Conservation (phyloP, 129 eudicot genomes). For the Ambrosia trifida region DNA sequence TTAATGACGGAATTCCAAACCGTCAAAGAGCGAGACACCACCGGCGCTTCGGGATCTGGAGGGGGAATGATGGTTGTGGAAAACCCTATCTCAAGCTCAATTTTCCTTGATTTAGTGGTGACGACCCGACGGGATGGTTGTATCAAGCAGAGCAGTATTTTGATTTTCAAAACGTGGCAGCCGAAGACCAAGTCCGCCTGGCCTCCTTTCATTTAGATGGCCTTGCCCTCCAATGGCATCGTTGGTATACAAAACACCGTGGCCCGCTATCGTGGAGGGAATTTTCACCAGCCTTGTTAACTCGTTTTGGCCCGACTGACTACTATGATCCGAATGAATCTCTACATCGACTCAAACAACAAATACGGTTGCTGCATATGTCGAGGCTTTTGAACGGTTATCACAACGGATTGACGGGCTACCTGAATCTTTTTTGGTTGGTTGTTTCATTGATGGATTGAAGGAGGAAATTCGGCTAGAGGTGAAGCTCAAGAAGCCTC, state of each 20-base stretch:
- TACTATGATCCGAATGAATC: not conserved
- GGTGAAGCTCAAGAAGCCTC: not conserved
- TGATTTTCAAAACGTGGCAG: not conserved
- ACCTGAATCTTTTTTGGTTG: not conserved
- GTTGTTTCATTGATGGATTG: not conserved
- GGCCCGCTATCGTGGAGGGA: not conserved
- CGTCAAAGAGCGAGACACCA: too few relatives aligned
- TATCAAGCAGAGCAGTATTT: not conserved
- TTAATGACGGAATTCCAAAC: too few relatives aligned
- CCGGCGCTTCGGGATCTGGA: too few relatives aligned
- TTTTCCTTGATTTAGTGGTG: not conserved
- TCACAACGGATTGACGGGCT: not conserved
- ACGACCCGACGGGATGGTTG: not conserved
- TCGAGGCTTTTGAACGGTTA: not conserved
- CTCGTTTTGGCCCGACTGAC: too few relatives aligned
- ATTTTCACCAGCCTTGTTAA: not conserved
- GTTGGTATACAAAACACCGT: not conserved
- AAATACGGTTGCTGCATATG: not conserved
- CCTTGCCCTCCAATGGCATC: constrained; percentile 9
- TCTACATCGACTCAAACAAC: not conserved
- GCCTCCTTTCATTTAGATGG: too few relatives aligned
- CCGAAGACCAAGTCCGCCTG: too few relatives aligned
- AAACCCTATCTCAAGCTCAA: too few relatives aligned
- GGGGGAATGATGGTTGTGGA: too few relatives aligned
- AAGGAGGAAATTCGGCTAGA: not conserved